Conservation (phyloP, 2,329 filamentous ascomycete genomes). For the Laburnicola sp. region DNA sequence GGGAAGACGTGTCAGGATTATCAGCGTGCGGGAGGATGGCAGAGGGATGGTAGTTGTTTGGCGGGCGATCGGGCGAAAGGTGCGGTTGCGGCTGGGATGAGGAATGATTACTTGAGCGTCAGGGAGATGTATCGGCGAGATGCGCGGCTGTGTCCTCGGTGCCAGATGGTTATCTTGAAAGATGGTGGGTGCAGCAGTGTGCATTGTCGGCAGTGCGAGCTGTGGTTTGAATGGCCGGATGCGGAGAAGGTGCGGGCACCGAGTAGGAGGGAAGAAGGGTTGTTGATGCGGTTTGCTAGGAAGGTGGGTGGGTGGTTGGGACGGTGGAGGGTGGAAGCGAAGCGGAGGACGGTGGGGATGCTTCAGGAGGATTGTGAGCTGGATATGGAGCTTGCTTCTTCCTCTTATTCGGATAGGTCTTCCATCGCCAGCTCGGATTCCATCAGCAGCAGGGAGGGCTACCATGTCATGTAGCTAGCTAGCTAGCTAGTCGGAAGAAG, state of each 20-base stretch:
- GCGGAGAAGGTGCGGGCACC: not conserved
- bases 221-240: slow-evolving; percentile 1
- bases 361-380: too few species aligned
- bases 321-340: too few species aligned
- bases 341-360: too few species aligned
- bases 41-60: not conserved
- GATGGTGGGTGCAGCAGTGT: slow-evolving; percentile 1
- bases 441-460: too few species aligned
- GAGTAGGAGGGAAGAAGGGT: not conserved
- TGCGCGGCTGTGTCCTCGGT: not conserved
- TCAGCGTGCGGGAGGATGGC: slow-evolving; percentile 1
- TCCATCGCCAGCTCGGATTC: too few species aligned
- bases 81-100: not conserved
- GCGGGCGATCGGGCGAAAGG: not conserved
- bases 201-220: not conserved
- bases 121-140: not conserved
- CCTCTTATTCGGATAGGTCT: too few species aligned
- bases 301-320: too few species aligned
- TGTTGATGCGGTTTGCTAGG: too few species aligned
- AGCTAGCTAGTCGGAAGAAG: too few species aligned
- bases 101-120: not conserved
- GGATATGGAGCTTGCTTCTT: too few species aligned
- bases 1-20: not conserved
- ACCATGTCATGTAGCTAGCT: too few species aligned
- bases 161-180: not conserved